phyloP scores from a whole-genome alignment of 78 protist genomes.

The Dictyostelium firmibasis region DNA sequence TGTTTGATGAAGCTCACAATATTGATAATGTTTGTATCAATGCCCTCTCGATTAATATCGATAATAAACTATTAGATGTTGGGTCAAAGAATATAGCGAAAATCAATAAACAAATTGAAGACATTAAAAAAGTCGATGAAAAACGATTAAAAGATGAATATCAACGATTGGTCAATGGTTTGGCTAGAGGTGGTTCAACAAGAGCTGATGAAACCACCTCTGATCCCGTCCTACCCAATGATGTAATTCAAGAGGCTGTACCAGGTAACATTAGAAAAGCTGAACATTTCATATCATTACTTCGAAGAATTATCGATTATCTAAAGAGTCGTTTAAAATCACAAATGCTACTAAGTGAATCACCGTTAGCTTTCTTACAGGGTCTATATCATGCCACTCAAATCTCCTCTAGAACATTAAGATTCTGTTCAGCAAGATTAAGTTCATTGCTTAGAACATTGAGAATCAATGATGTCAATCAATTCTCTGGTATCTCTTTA shows the following conservation, averaged over 20 bases:
- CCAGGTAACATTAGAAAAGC: constrained; percentile 97
- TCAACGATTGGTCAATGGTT: constrained; percentile 56
- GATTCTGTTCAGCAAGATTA: constrained; percentile 91
- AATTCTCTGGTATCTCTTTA: constrained; percentile 81
- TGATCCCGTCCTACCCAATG: constrained; percentile 86
- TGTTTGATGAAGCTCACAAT: constrained; percentile 99
- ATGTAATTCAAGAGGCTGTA: constrained; percentile 90
- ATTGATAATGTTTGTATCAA: constrained; percentile 98
- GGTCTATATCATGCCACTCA: constrained; percentile 36
- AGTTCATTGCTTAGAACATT: constrained; percentile 94
- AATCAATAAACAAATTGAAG: constrained; percentile 30
- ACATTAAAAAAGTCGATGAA: constrained; percentile 59
- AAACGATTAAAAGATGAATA: constrained; percentile 59
- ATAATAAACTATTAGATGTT: constrained; percentile 16
- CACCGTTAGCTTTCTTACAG: constrained; percentile 84
- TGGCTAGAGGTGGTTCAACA: constrained; percentile 52
- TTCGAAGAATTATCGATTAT: constrained; percentile 88
- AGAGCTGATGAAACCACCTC: constrained; percentile 15
- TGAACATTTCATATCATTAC: constrained; percentile 81
- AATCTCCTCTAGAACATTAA: constrained; percentile 28
- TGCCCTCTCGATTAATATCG: constrained; percentile 86
- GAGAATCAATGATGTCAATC: constrained; percentile 87
- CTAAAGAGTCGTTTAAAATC: constrained; percentile 67
- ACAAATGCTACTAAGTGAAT: constrained; percentile 62
- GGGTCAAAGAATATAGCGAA: constrained; percentile 21